phyloP scores from a whole-genome alignment of 169 alveolate species.

The Eimeria necatrix region DNA sequence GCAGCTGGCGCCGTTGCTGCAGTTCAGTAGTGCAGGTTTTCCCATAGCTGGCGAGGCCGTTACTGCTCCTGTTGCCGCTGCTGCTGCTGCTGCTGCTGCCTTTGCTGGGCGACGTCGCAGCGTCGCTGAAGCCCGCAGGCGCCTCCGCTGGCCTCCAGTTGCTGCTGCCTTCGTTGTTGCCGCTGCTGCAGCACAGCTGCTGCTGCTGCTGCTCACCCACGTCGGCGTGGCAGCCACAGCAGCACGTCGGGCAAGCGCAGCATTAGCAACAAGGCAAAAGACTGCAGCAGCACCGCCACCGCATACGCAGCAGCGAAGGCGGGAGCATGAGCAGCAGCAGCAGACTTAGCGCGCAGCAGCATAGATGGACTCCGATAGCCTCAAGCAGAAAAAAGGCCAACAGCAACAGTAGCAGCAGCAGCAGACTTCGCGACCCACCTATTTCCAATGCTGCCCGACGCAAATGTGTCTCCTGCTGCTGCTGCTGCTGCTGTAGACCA shows the following conservation, averaged over 20 bases:
- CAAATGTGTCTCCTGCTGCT: neutral
- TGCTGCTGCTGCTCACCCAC: neutral
- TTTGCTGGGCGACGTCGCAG: neutral
- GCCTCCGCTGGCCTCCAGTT: neutral
- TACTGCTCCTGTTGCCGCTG: neutral
- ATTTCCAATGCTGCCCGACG: constrained; percentile 5
- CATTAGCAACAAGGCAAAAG: neutral
- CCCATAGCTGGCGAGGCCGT: neutral
- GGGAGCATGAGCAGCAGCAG: neutral
- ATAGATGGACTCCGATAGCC: no score
- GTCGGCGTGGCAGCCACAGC: neutral
- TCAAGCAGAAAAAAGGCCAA: neutral
- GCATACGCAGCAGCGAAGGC: neutral
- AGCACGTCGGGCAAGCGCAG: neutral
- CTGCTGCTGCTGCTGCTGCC: constrained; percentile 6
- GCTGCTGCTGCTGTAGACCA: neutral
- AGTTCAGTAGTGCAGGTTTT: neutral
- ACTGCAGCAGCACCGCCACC: constrained; percentile 23
- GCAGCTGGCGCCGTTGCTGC: neutral
- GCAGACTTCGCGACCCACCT: neutral
- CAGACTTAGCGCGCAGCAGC: neutral
- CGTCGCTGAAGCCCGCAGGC: neutral
- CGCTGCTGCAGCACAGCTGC: neutral
- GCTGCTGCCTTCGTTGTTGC: neutral
- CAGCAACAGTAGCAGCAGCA: neutral